phyloP scores from a whole-genome alignment of 2,329 filamentous ascomycete species.

The Nannizzia gypsea region DNA sequence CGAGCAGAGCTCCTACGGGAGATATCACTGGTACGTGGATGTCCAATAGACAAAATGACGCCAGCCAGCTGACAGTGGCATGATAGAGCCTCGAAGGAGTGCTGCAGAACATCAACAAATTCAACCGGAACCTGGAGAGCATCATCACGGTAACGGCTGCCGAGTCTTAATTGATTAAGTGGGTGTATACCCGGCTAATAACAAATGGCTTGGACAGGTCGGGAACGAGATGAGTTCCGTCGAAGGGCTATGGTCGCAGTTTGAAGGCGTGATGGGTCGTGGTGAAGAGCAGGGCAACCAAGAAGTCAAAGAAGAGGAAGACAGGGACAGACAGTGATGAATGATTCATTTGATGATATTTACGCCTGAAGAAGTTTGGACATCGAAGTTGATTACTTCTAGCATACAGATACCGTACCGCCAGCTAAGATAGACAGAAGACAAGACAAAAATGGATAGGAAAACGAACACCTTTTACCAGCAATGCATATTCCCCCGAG shows the following conservation, averaged over 20 bases:
- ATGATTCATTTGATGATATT: not conserved
- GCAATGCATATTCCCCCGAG: not conserved
- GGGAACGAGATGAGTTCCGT: constrained; percentile 97
- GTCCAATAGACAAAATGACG: not conserved
- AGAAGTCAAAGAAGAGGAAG: not conserved
- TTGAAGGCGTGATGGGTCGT: constrained; percentile 89
- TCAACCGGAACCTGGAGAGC: constrained; percentile 84
- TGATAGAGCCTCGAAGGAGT: constrained; percentile 65
- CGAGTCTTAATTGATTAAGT: not conserved
- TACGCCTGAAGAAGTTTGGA: not conserved
- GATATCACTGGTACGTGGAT: constrained; percentile 31
- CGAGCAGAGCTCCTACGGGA: constrained; percentile 32
- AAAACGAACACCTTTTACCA: constrained; percentile 3
- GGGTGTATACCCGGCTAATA: not conserved
- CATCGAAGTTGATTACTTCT: constrained; percentile 1
- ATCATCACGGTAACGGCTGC: constrained; percentile 58
- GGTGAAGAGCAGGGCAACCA: constrained; percentile 26
- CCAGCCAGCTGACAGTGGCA: not conserved
- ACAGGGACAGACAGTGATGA: constrained; percentile 16
- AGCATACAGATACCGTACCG: constrained; percentile 1
- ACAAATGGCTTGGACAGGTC: constrained; percentile 37
- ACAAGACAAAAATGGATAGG: too few species aligned
- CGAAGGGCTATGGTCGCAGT: constrained; percentile 92
- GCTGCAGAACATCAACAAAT: constrained; percentile 86
- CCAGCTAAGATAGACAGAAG: not conserved